A percentile compares a stretch with the other conserved stretches of the same genome.
Conservation (phyloP, 169 alveolate genomes). For the Cryptosporidium bovis region DNA sequence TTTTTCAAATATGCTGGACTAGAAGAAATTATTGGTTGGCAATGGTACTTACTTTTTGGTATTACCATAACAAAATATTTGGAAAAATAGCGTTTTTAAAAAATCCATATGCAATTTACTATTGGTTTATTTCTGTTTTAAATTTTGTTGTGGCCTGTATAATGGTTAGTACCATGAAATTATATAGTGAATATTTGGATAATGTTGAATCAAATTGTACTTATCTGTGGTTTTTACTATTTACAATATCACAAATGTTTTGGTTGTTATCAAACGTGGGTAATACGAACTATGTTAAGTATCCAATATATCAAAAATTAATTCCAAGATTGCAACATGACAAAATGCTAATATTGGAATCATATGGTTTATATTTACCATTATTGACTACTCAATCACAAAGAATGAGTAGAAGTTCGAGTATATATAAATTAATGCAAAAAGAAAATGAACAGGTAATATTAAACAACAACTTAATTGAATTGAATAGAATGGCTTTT, state of each 20-base stretch:
- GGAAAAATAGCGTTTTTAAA: slow-evolving; percentile 77
- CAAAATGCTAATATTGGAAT: slow-evolving; percentile 25
- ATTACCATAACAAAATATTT: slow-evolving; percentile 75
- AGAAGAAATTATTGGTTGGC: slow-evolving; percentile 71
- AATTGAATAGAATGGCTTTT: slow-evolving; percentile 35
- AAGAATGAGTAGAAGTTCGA: slow-evolving; percentile 24
- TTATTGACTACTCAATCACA: slow-evolving; percentile 14
- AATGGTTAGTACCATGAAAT: slow-evolving; percentile 47
- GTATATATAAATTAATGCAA: slow-evolving; percentile 47
- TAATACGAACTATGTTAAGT: slow-evolving; percentile 35
- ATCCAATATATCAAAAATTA: slow-evolving; percentile 54
- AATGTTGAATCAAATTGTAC: slow-evolving; percentile 13
- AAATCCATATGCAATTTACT: slow-evolving; percentile 80
- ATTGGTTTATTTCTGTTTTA: slow-evolving; percentile 80
- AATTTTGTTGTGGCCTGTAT: slow-evolving; percentile 75
- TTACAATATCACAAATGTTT: slow-evolving; percentile 39
- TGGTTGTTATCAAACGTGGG: slow-evolving; percentile 57
- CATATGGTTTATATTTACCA: slow-evolving; percentile 47
- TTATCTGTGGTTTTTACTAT: slow-evolving; percentile 36
- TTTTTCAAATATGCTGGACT: slow-evolving; percentile 69
- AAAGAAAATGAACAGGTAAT: slow-evolving; percentile 64
- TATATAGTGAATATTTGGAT: slow-evolving; percentile 42
- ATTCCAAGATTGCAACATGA: slow-evolving; percentile 44
- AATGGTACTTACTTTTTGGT: slow-evolving; percentile 74
- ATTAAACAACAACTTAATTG: slow-evolving; percentile 49